These are phyloP conservation scores for Schizosaccharomyces octosporus DNA, from an alignment of 805 yeast species.

Conservation along the genomic window DNA sequence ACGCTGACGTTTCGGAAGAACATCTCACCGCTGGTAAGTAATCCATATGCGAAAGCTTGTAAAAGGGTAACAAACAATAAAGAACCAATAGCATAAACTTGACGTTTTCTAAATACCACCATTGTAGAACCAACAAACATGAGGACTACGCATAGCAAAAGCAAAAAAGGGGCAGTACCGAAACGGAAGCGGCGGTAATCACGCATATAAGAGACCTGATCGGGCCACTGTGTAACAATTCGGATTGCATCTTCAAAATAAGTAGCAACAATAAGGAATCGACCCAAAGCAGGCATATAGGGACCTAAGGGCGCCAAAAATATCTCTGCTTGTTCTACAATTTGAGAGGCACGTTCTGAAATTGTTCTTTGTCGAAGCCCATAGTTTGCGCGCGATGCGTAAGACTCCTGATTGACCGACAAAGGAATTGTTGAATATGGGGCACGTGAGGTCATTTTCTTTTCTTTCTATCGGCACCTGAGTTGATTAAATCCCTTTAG, in stretches of 20 bases:
- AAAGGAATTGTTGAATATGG: neutral
- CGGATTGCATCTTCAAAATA: conserved; percentile 74
- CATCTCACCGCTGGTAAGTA: conserved; percentile 56
- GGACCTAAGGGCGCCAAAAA: neutral
- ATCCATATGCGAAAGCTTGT: conserved; percentile 76
- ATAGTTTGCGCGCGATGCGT: neutral
- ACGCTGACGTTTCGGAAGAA: conserved; percentile 71
- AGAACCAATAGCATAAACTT: conserved; percentile 44
- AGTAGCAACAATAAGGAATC: conserved; percentile 78
- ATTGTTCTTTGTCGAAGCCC: neutral
- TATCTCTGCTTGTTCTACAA: neutral
- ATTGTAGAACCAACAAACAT: conserved; percentile 55
- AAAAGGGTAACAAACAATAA: conserved; percentile 45
- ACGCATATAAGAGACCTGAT: conserved; percentile 66
- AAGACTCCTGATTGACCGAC: neutral
- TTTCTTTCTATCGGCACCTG: neutral
- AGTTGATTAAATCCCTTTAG: neutral
- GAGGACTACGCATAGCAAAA: conserved; percentile 33
- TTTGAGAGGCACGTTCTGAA: neutral
- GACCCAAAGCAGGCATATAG: conserved; percentile 60
- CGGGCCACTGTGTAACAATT: conserved; percentile 68
- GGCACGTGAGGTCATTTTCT: neutral
- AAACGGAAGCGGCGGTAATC: conserved; percentile 57
- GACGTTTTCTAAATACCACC: conserved; percentile 42
- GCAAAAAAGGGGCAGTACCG: conserved; percentile 49